Base-by-base conservation (phyloP, 371 early-diverging fungal genomes). In the Lichtheimia corymbifera region DNA sequence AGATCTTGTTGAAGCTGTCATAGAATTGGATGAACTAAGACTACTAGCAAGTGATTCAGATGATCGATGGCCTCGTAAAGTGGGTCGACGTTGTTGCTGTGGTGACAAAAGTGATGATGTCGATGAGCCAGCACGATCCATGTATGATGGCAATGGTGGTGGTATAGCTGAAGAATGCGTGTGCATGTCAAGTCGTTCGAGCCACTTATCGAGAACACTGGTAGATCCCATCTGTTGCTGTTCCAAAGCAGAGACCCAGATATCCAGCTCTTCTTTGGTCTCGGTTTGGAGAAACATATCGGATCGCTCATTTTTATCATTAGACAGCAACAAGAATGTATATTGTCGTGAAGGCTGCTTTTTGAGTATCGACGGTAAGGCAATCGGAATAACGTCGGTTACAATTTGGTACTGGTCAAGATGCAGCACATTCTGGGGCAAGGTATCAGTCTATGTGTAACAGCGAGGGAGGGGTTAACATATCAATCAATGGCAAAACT, bases 141-240 rank as follows among this genome's bases (percentile, higher is more conserved):
- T 53, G 6, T 6, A 28, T 53, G 22, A 15, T 6, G 17, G 47
- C 12, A 54, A 28, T 25, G 13, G 58, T 50, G 50, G 55, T 55
- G 65, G 55, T 45, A 50, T 49, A 17, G 47, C 25, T 2, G 53
- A 53, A 22, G 53, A 54, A 4, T 24, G 44, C 1, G 58, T 50
- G 15, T 55, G 66, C 13, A 78, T 61, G 11, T 78, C 70, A 14
- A 75, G 54, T 53, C 76, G 49, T 24, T 72, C 69, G 2, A 78
- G 58, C 79, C 79, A 78, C 51, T 78, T 78, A 18, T 78, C 79
- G 14, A 78, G 65, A 1, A 78, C 76, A 47, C 73, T 78, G 18
- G 49, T 57, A 4, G 70, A 64, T 20, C 68, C 63, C n/a, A 42
- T 41, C 22, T 71, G 59, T 18, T 70, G 59, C 43, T 52, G 27